Conservation (phyloP, 495 filamentous ascomycete genomes). For the Aspergillus hancockii region DNA sequence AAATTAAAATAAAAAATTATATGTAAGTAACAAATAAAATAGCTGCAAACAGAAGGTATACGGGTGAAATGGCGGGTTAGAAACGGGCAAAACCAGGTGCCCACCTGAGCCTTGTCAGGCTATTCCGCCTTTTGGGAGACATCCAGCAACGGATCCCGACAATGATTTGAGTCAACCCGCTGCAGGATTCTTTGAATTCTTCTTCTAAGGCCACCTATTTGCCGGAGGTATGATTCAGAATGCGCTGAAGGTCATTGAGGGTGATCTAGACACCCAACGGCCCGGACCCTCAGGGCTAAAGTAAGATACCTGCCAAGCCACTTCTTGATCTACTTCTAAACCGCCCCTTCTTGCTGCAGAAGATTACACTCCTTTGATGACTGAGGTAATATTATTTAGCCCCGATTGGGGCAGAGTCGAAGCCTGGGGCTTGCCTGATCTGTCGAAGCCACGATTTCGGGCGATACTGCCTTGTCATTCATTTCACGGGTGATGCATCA, state of each 20-base stretch:
- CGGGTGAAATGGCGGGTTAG: not conserved
- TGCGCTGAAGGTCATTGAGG: not conserved
- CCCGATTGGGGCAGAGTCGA: slow-evolving; percentile 7
- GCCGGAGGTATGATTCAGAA: slow-evolving; percentile 11
- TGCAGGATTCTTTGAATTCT: slow-evolving; percentile 3
- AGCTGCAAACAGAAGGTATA: not conserved
- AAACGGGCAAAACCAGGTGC: slow-evolving; percentile 7
- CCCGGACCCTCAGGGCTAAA: slow-evolving; percentile 8
- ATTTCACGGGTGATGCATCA: not conserved
- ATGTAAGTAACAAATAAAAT: not conserved
- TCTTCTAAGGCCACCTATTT: not conserved
- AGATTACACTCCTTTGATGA: slow-evolving; percentile 3
- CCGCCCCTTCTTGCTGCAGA: slow-evolving; percentile 9
- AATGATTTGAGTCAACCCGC: slow-evolving; percentile 12
- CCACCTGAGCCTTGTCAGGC: slow-evolving; percentile 11
- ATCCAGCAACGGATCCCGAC: not conserved
- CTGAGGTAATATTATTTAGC: slow-evolving; percentile 19
- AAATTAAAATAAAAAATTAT: not conserved
- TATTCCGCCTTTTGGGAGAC: slow-evolving; percentile 10
- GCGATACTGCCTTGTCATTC: slow-evolving; percentile 9
- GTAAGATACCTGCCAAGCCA: slow-evolving; percentile 10
- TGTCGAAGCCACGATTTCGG: slow-evolving; percentile 4
- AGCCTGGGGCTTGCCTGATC: not conserved
- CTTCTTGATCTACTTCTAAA: slow-evolving; percentile 9
- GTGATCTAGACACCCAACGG: slow-evolving; percentile 8